phyloP scores from a whole-genome alignment of 129 eudicot species.

The Arctium minus region DNA sequence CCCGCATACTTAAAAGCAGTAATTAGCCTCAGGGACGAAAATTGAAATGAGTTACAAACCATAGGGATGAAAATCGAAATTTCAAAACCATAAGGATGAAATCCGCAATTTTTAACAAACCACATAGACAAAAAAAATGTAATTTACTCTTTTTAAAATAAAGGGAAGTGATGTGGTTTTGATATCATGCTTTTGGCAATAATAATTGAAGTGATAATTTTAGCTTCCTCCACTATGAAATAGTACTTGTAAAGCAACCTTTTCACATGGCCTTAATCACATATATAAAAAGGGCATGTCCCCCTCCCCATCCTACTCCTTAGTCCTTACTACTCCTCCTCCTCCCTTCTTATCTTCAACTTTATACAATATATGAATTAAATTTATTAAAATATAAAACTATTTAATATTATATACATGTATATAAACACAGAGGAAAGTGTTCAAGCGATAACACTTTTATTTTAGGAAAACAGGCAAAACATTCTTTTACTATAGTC shows the following conservation, averaged over 20 bases:
- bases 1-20: no score
- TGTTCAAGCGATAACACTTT: not conserved
- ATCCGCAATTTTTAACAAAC: no score
- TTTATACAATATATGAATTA: not conserved
- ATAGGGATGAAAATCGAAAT: no score
- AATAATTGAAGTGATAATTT: constrained; percentile 37
- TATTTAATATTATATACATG: not conserved
- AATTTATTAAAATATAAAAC: not conserved
- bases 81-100: no score
- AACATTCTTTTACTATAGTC: no score
- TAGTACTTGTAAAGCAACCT: constrained; percentile 35
- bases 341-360: not conserved
- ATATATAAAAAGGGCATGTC: constrained; percentile 20
- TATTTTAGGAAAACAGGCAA: not conserved
- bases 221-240: constrained; percentile 28
- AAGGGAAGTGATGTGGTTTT: constrained; percentile 10
- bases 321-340: not conserved
- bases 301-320: not conserved
- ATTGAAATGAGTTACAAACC: no score
- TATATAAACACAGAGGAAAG: not conserved
- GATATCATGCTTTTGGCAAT: constrained; percentile 35
- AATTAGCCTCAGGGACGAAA: no score
- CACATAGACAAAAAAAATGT: no score
- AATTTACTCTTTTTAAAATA: not conserved
- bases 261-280: constrained; percentile 28